Percentiles rank a stretch among this genome's conserved stretches.
Conservation (phyloP, 306 rosid species). For the Quercus dentata region DNA sequence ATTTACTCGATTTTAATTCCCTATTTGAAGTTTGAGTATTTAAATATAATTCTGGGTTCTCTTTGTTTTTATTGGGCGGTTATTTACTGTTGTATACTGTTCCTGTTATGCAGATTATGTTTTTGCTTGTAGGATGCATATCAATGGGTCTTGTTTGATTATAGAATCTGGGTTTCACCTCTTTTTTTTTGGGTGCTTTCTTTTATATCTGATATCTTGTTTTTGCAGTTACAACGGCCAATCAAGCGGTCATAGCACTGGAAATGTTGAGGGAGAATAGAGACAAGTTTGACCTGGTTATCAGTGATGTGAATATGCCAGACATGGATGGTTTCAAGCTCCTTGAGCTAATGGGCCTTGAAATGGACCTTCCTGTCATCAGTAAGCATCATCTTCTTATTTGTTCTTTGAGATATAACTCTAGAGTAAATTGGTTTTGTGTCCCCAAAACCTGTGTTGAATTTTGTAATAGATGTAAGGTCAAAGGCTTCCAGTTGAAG, state of each 20-base stretch:
- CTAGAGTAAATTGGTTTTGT: background rate
- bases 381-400: slow-evolving; percentile 46
- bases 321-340: slow-evolving; percentile 93
- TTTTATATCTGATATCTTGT: slow-evolving; percentile 20
- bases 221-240: slow-evolving; percentile 69
- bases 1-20: too few relatives aligned
- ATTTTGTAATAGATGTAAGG: background rate
- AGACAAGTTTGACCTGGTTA: slow-evolving; percentile 67
- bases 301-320: slow-evolving; percentile 87
- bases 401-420: background rate
- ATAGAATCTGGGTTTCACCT: background rate
- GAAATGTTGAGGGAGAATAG: slow-evolving; percentile 65
- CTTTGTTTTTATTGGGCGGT: slow-evolving; percentile 1
- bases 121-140: background rate
- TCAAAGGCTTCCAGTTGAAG: background rate
- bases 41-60: background rate
- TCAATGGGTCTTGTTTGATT: slow-evolving; percentile 3
- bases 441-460: background rate
- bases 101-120: background rate
- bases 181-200: background rate
- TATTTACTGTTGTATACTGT: background rate
- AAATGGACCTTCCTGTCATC: slow-evolving; percentile 88
- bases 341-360: slow-evolving; percentile 76
- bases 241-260: slow-evolving; percentile 61
- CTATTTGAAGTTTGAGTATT: background rate